Conservation (phyloP, 768 basidiomycete species). For the Sarcodon sp. region DNA sequence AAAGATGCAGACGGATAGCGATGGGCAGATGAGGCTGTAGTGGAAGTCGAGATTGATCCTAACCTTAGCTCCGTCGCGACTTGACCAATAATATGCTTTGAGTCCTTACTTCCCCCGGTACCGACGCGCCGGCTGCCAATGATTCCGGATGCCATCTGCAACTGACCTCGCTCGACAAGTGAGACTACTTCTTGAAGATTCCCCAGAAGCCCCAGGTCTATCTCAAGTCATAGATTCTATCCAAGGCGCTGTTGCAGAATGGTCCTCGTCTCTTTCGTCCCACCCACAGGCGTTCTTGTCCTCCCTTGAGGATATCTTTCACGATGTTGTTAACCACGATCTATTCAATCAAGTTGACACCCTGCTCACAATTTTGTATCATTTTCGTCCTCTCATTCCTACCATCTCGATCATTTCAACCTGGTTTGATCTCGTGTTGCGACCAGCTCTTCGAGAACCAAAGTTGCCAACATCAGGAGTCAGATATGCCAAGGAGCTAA, state of each 20-base stretch:
- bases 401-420: constrained; percentile 55
- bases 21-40: not conserved
- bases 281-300: constrained; percentile 29
- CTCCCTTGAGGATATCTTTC: constrained; percentile 51
- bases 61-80: not conserved
- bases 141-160: constrained; percentile 10
- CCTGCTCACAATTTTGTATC: constrained; percentile 53
- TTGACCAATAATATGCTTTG: not conserved
- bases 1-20: too few relatives aligned
- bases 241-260: constrained; percentile 44
- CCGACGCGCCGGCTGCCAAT: not conserved
- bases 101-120: not conserved
- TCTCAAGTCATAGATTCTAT: constrained; percentile 33
- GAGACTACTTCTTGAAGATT: constrained; percentile 41
- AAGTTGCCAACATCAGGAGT: constrained; percentile 44
- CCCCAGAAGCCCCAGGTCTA: constrained; percentile 36
- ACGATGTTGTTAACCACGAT: constrained; percentile 52
- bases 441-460: constrained; percentile 68
- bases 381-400: constrained; percentile 47
- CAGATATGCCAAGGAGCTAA: constrained; percentile 59
- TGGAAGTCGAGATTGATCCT: not conserved
- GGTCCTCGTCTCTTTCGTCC: constrained; percentile 23
- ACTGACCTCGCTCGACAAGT: constrained; percentile 35
- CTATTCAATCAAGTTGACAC: constrained; percentile 49
- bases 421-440: constrained; percentile 75